Evolutionary conservation across 208 protist genomes (phyloP).

Genomic region (Trypanosoma brucei): DNA sequence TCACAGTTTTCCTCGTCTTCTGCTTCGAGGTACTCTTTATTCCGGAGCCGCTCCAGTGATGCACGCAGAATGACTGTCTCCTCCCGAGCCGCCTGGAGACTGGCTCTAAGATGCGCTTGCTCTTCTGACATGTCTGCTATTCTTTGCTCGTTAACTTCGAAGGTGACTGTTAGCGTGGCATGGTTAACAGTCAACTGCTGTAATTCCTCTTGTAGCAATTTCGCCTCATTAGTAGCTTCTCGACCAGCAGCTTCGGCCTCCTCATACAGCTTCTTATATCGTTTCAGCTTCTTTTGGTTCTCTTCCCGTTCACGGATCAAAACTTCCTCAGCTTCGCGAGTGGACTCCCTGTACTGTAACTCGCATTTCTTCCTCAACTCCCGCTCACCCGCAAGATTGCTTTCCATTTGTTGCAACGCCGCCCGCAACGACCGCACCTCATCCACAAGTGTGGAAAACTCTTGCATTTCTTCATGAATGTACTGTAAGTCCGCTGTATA

Average conservation of each 20-base stretch:
- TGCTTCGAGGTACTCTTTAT: constrained; percentile 14
- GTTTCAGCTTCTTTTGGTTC: background rate
- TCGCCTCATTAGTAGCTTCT: background rate
- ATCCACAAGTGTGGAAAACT: constrained; percentile 15
- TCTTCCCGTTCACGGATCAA: constrained; percentile 11
- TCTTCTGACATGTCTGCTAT: constrained; percentile 11
- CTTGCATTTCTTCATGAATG: constrained; percentile 21
- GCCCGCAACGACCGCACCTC: constrained; percentile 1
- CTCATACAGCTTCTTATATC: background rate
- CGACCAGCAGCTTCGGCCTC: background rate
- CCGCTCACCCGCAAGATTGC: background rate
- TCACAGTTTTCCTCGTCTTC: constrained; percentile 19
- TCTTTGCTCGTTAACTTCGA: constrained; percentile 9
- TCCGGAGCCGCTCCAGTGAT: background rate
- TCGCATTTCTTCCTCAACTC: constrained; percentile 6
- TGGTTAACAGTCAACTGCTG: constrained; percentile 8
- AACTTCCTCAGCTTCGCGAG: constrained; percentile 12
- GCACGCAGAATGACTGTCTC: background rate
- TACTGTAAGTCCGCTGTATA: constrained; percentile 13
- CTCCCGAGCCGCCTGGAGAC: background rate
- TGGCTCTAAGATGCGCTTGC: background rate
- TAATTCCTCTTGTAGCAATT: constrained; percentile 11
- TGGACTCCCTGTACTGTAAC: constrained; percentile 8
- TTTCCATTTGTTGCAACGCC: constrained; percentile 3
- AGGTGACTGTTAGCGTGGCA: constrained; percentile 3